A percentile compares a stretch with the other conserved stretches of the same genome.
Conservation (phyloP, 2,329 filamentous ascomycete species). For the Biscogniauxia marginata region DNA sequence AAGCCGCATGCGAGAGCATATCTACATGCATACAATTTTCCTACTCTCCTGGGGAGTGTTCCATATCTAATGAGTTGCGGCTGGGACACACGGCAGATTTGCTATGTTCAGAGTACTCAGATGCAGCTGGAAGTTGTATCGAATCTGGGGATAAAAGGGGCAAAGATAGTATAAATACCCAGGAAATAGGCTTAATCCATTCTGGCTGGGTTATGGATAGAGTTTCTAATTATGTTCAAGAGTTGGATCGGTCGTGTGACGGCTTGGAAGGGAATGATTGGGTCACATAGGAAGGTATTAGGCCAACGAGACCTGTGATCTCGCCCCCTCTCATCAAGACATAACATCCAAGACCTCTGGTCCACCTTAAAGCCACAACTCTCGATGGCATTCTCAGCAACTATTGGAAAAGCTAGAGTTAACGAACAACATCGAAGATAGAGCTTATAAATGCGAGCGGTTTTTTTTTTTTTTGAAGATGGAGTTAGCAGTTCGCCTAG, state of each 20-base stretch:
- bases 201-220: slow-evolving; percentile 7
- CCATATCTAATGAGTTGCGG: slow-evolving; percentile 3
- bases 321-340: too few relatives aligned
- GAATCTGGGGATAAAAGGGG: background rate
- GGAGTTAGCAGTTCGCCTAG: too few relatives aligned
- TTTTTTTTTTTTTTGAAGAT: too few relatives aligned
- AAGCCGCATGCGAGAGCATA: slow-evolving; percentile 3
- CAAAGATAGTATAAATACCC: background rate
- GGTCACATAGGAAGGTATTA: background rate
- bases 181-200: background rate
- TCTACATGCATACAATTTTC: slow-evolving; percentile 7
- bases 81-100: slow-evolving; percentile 3
- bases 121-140: slow-evolving; percentile 1
- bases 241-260: slow-evolving; percentile 8
- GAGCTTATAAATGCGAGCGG: too few relatives aligned
- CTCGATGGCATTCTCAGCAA: too few relatives aligned
- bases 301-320: background rate
- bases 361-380: too few relatives aligned
- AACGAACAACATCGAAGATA: too few relatives aligned
- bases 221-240: slow-evolving; percentile 3
- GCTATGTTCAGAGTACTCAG: background rate
- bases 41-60: background rate
- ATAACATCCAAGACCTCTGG: too few relatives aligned
- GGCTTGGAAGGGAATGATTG: slow-evolving; percentile 3
- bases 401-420: too few relatives aligned